Evolutionary conservation across 371 early-diverging fungal genomes (phyloP).

Genomic region (Chytridium lagenaria): DNA sequence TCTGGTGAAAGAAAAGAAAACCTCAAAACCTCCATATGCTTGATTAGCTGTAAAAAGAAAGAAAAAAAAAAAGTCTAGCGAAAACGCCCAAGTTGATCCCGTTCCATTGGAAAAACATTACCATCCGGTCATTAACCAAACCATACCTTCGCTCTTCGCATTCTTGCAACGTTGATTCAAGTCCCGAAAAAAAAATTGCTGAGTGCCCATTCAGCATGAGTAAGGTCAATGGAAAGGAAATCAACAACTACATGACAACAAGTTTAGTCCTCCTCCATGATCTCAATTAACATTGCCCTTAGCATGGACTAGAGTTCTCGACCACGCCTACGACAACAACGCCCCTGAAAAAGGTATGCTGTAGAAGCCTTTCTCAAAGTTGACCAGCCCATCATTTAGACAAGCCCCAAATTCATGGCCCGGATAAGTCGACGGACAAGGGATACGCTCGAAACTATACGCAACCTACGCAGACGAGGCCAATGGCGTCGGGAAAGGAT

Average conservation of each 20-base stretch:
- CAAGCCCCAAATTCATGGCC: slow-evolving; percentile 26
- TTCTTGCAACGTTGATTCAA: no score
- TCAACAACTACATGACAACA: background rate
- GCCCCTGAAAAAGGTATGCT: slow-evolving; percentile 17
- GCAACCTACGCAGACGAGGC: slow-evolving; percentile 11
- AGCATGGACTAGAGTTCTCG: slow-evolving; percentile 23
- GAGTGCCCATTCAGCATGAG: no score
- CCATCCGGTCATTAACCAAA: no score
- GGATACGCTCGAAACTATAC: background rate
- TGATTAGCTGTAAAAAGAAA: no score
- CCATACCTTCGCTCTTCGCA: no score
- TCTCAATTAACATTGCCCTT: background rate
- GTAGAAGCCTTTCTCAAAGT: no score
- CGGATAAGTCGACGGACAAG: slow-evolving; percentile 21
- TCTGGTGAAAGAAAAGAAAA: no score
- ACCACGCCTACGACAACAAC: slow-evolving; percentile 15
- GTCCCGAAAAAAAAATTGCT: no score
- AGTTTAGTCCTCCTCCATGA: background rate
- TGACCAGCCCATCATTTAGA: slow-evolving; percentile 15
- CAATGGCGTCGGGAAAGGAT: slow-evolving; percentile 38
- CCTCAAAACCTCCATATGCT: no score
- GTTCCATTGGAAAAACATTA: no score
- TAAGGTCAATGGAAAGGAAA: slow-evolving; percentile 23
- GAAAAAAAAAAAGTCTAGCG: no score
- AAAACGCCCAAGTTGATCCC: no score